These are phyloP conservation scores for Ceratobasidium sp. DNA, from an alignment of 1,284 basidiomycete species.

Conservation along the genomic window DNA sequence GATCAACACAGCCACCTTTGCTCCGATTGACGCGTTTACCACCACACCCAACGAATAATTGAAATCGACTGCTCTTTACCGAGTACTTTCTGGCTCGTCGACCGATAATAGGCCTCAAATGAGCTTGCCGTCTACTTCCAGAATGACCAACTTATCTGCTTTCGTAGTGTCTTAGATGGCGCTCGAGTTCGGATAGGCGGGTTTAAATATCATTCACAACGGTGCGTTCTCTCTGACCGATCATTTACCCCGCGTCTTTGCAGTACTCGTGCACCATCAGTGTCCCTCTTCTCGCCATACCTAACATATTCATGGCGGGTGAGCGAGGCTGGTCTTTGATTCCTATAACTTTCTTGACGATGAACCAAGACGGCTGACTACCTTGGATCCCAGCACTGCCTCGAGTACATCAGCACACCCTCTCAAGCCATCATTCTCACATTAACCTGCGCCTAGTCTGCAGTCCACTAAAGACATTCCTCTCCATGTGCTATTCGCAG, in stretches of 20 bases:
- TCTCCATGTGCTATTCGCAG: slow-evolving; percentile 45
- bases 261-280: slow-evolving; percentile 48
- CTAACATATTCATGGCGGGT: slow-evolving; percentile 44
- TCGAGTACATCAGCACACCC: too few relatives aligned
- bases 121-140: neutral
- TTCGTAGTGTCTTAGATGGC: slow-evolving; percentile 43
- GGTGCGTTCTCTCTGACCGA: slow-evolving; percentile 18
- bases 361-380: slow-evolving; percentile 47
- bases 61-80: too few relatives aligned
- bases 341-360: slow-evolving; percentile 28
- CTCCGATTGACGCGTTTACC: too few relatives aligned
- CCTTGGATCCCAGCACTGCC: too few relatives aligned
- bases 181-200: slow-evolving; percentile 39
- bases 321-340: too few relatives aligned
- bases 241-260: neutral
- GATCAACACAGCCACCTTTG: too few relatives aligned
- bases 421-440: too few relatives aligned
- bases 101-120: too few relatives aligned
- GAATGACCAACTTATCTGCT: neutral
- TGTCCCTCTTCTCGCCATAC: slow-evolving; percentile 35
- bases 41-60: too few relatives aligned
- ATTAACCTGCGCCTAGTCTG: too few relatives aligned
- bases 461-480: too few relatives aligned
- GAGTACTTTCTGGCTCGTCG: too few relatives aligned
- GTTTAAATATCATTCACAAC: slow-evolving; percentile 49